phyloP scores from a whole-genome alignment of 495 filamentous ascomycete species.

The Bombardia bombarda region DNA sequence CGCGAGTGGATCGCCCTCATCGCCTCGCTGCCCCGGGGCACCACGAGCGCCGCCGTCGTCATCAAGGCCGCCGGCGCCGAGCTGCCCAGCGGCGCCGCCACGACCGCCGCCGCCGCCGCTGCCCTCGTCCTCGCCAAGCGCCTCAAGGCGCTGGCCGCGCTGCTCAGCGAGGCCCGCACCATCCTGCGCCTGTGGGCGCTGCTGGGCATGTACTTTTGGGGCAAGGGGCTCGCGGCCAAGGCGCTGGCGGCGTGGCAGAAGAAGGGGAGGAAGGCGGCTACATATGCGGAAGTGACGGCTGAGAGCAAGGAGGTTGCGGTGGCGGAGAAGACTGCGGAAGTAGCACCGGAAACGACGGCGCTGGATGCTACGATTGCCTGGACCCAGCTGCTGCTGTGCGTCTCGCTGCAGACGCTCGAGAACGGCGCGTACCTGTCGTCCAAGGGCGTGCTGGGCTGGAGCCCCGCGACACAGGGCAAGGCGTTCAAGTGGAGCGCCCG shows the following conservation, averaged over 20 bases:
- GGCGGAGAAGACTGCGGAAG: constrained; percentile 6
- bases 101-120: constrained; percentile 32
- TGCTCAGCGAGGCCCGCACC: constrained; percentile 59
- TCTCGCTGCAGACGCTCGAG: constrained; percentile 71
- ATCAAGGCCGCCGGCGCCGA: constrained; percentile 13
- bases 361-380: constrained; percentile 46
- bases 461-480: constrained; percentile 40
- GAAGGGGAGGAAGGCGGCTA: neutral
- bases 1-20: constrained; percentile 32
- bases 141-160: constrained; percentile 39
- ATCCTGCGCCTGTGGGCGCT: constrained; percentile 75
- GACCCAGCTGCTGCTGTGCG: constrained; percentile 58
- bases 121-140: constrained; percentile 33
- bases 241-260: constrained; percentile 3
- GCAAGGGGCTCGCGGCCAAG: constrained; percentile 39
- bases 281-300: neutral
- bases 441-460: constrained; percentile 58
- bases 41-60: constrained; percentile 24
- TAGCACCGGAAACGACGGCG: constrained; percentile 18
- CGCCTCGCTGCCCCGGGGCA: constrained; percentile 26
- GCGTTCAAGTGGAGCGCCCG: constrained; percentile 68
- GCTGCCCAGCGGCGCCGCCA: constrained; percentile 10
- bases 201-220: constrained; percentile 71
- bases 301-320: neutral
- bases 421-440: constrained; percentile 71